These are phyloP conservation scores for Debaryomyces maramus DNA, from an alignment of 805 yeast species.

Conservation along the genomic window DNA sequence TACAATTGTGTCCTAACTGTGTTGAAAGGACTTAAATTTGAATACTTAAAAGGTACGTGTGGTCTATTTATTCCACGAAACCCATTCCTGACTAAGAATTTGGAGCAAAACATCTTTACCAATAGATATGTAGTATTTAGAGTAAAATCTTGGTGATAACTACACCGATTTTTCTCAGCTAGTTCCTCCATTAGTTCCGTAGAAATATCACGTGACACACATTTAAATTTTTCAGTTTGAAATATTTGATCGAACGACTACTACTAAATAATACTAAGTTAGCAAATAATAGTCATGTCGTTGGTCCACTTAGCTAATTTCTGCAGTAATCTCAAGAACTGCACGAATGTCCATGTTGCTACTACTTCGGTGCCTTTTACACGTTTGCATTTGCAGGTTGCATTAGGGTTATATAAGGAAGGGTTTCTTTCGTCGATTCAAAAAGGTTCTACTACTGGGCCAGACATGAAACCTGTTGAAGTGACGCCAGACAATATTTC, in stretches of 20 bases:
- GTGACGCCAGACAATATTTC: conserved; percentile 86
- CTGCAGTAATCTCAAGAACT: conserved; percentile 88
- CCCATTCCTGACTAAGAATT: neutral
- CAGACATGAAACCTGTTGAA: conserved; percentile 72
- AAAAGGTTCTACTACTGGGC: conserved; percentile 81
- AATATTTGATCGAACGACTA: neutral
- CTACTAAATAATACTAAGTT: neutral
- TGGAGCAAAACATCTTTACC: neutral
- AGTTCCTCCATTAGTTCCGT: neutral
- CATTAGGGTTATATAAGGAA: conserved; percentile 82
- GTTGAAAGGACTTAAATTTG: neutral
- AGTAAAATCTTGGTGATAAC: no score
- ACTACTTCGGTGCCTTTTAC: conserved; percentile 82
- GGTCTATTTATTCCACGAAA: neutral
- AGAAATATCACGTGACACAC: neutral
- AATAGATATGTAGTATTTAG: no score
- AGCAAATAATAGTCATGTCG: conserved; percentile 57
- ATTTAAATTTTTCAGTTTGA: conserved; percentile 1
- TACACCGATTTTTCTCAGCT: neutral
- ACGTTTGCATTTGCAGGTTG: conserved; percentile 77
- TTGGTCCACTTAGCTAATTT: conserved; percentile 79
- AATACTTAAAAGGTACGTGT: neutral
- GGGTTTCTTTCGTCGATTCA: conserved; percentile 86
- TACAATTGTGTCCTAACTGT: neutral
- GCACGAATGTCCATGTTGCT: conserved; percentile 70